These are phyloP conservation scores for Botrytis paeoniae DNA, from an alignment of 2,329 filamentous ascomycete species.

Conservation along the genomic window DNA sequence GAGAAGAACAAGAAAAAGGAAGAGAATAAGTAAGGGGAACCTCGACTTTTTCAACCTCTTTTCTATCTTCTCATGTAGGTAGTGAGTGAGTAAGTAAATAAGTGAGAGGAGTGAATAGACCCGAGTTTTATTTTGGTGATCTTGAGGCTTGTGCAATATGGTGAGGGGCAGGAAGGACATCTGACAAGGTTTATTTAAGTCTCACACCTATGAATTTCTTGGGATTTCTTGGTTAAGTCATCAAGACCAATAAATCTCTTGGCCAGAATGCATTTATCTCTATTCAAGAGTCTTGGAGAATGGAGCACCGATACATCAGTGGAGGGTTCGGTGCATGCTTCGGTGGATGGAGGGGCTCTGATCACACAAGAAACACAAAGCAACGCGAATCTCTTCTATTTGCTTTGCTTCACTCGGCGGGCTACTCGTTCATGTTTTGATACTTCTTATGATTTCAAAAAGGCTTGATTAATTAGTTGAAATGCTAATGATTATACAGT, in stretches of 20 bases:
- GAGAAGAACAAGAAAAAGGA: neutral
- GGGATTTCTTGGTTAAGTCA: constrained; percentile 1
- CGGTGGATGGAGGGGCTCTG: neutral
- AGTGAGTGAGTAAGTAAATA: neutral
- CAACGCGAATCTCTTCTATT: neutral
- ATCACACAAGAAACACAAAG: neutral
- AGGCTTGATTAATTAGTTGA: neutral
- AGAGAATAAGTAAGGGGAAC: neutral
- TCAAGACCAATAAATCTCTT: neutral
- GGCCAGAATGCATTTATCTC: neutral
- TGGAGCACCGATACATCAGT: neutral
- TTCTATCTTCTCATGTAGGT: neutral
- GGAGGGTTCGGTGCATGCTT: neutral
- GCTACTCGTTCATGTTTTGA: neutral
- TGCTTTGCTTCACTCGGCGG: neutral
- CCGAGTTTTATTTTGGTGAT: constrained; percentile 4
- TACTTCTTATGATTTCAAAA: neutral
- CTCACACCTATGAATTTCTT: neutral
- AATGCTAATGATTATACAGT: too few relatives aligned
- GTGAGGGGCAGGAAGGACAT: constrained; percentile 6
- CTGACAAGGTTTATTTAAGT: neutral
- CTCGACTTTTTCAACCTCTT: neutral
- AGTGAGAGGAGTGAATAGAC: neutral
- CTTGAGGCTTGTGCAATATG: neutral
- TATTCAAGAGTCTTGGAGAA: neutral